Percentiles rank a stretch among this genome's conserved stretches.
Evolutionary conservation across 495 filamentous ascomycete genomes (phyloP).

Genomic region (Penicillium robsamsonii): DNA sequence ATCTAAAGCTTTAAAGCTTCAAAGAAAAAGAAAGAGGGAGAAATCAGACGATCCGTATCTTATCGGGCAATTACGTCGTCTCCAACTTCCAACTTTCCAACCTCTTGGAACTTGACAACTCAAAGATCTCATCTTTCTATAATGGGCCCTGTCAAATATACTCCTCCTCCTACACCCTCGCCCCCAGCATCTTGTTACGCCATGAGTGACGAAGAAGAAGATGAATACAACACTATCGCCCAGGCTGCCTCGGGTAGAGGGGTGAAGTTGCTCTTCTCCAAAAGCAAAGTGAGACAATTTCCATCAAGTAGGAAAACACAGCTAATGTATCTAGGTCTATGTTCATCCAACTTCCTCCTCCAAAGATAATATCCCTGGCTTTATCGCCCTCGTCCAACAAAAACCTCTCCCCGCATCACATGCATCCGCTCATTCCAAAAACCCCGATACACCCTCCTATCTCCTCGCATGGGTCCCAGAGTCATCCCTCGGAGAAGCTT

Average conservation of each 20-base stretch:
- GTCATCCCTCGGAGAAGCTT: conserved; percentile 79
- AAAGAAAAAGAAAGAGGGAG: background rate
- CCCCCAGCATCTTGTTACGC: conserved; percentile 93
- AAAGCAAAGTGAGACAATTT: conserved; percentile 73
- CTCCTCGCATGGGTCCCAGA: conserved; percentile 95
- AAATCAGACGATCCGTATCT: conserved; percentile 3
- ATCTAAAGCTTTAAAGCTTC: background rate
- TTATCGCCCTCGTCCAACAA: conserved; percentile 91
- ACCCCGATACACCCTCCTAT: conserved; percentile 57
- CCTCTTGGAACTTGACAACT: background rate
- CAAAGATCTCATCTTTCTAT: conserved; percentile 15
- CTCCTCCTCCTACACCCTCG: conserved; percentile 56
- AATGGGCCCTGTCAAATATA: conserved; percentile 38
- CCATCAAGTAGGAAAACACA: background rate
- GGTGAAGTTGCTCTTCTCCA: conserved; percentile 93
- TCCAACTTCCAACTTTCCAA: background rate
- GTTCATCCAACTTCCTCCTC: conserved; percentile 92
- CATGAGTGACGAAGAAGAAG: conserved; percentile 93
- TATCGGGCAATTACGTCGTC: conserved; percentile 10
- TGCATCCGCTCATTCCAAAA: conserved; percentile 47
- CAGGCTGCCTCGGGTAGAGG: conserved; percentile 75
- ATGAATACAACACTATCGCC: conserved; percentile 92
- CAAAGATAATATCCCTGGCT: conserved; percentile 96
- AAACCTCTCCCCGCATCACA: conserved; percentile 50
- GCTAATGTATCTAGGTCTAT: conserved; percentile 64